Evolutionary conservation across 2,329 filamentous ascomycete genomes (phyloP).

Genomic region (Diplodia seriata): DNA sequence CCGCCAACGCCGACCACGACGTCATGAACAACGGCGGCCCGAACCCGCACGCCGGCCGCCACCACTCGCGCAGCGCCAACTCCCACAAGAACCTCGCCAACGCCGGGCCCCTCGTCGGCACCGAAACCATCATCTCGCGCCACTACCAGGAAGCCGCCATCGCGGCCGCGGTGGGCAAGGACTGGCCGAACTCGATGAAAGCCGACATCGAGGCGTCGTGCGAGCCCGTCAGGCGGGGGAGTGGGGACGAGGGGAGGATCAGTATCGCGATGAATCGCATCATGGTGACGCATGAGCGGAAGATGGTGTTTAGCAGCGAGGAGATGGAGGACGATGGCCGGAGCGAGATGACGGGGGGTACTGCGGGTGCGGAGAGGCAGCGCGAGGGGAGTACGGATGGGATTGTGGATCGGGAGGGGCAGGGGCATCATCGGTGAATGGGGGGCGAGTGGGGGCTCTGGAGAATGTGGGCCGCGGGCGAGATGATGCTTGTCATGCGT

Average conservation of each 20-base stretch:
- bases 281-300: constrained; percentile 19
- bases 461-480: too few species aligned
- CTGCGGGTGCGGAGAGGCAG: too few species aligned
- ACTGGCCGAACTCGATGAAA: constrained; percentile 17
- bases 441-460: too few species aligned
- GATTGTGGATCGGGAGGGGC: not conserved
- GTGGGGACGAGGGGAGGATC: not conserved
- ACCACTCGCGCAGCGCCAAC: not conserved
- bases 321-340: not conserved
- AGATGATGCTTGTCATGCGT: too few species aligned
- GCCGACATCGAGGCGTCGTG: constrained; percentile 18
- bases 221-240: not conserved
- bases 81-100: not conserved
- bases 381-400: constrained; percentile 3
- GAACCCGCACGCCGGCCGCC: not conserved
- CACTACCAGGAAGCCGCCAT: constrained; percentile 22
- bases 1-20: not conserved
- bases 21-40: too few species aligned
- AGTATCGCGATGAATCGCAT: constrained; percentile 19
- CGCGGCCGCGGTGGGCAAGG: not conserved
- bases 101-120: not conserved
- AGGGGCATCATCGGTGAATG: too few species aligned
- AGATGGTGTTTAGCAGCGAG: not conserved
- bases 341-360: not conserved
- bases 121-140: not conserved